phyloP scores from a whole-genome alignment of 306 rosid species.

The Vigna hirtella region DNA sequence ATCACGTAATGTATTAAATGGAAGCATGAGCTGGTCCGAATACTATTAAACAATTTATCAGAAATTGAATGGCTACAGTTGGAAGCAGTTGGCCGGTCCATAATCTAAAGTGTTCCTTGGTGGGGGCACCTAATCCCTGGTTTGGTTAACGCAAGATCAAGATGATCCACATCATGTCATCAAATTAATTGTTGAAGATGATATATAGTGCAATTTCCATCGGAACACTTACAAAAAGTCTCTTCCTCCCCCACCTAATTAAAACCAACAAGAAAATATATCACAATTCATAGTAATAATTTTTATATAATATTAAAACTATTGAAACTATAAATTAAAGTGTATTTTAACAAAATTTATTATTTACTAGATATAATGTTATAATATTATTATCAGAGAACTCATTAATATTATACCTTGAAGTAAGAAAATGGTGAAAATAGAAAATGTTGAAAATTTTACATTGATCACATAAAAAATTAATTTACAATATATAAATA shows the following conservation, averaged over 20 bases:
- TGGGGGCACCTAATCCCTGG: constrained; percentile 37
- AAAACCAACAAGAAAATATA: not conserved
- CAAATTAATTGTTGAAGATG: constrained; percentile 40
- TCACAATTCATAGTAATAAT: not conserved
- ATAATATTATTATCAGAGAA: no score
- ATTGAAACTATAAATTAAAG: no score
- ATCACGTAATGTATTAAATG: not conserved
- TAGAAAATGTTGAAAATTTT: no score
- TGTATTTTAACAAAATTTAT: no score
- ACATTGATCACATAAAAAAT: no score
- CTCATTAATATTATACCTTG: no score
- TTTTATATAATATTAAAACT: no score
- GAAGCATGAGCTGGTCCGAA: not conserved
- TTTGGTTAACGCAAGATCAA: constrained; percentile 5
- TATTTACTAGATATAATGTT: no score
- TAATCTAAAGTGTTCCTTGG: constrained; percentile 27
- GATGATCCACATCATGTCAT: constrained; percentile 29
- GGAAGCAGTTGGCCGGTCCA: constrained; percentile 34
- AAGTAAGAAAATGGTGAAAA: no score
- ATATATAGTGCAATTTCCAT: constrained; percentile 39
- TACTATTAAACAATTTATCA: not conserved
- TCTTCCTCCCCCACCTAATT: not conserved
- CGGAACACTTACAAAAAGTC: not conserved
- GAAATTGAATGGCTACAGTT: constrained; percentile 15
- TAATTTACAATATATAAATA: no score